A percentile compares a stretch with the other conserved stretches of the same genome.
phyloP scores from a whole-genome alignment of 495 filamentous ascomycete species.

The Clavariopsis aquatica region DNA sequence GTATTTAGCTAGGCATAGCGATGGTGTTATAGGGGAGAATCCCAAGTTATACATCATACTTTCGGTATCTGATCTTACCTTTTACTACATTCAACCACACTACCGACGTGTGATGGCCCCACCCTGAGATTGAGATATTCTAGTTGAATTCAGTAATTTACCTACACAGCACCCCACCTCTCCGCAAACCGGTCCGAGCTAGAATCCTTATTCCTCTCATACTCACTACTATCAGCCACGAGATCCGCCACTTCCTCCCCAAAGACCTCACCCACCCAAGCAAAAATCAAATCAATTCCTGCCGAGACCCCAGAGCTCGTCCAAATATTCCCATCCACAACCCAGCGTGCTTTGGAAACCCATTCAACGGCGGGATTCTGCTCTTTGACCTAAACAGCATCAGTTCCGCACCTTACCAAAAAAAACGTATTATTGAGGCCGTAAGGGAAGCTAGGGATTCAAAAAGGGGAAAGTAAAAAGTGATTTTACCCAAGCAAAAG shows the following conservation, averaged over 20 bases:
- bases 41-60: background rate
- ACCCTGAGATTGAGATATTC: too few species aligned
- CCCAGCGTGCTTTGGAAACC: slow-evolving; percentile 65
- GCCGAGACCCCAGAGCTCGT: slow-evolving; percentile 62
- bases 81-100: background rate
- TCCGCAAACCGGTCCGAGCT: slow-evolving; percentile 48
- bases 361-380: slow-evolving; percentile 55
- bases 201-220: slow-evolving; percentile 41
- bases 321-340: slow-evolving; percentile 67
- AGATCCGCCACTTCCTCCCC: slow-evolving; percentile 43
- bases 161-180: slow-evolving; percentile 28
- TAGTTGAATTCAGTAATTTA: background rate
- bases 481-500: slow-evolving; percentile 43
- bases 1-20: background rate
- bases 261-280: slow-evolving; percentile 53
- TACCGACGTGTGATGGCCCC: background rate
- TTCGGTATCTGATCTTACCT: background rate
- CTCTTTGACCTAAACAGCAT: slow-evolving; percentile 46
- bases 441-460: slow-evolving; percentile 62
- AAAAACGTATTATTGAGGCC: slow-evolving; percentile 50
- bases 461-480: background rate
- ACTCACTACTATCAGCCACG: slow-evolving; percentile 44
- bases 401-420: slow-evolving; percentile 30
- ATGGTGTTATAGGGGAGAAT: background rate
- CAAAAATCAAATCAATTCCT: slow-evolving; percentile 66